A percentile compares a stretch with the other conserved stretches of the same genome.
These are phyloP conservation scores for Orbilia brochopaga DNA, from an alignment of 2,329 filamentous ascomycete species.

Conservation along the genomic window DNA sequence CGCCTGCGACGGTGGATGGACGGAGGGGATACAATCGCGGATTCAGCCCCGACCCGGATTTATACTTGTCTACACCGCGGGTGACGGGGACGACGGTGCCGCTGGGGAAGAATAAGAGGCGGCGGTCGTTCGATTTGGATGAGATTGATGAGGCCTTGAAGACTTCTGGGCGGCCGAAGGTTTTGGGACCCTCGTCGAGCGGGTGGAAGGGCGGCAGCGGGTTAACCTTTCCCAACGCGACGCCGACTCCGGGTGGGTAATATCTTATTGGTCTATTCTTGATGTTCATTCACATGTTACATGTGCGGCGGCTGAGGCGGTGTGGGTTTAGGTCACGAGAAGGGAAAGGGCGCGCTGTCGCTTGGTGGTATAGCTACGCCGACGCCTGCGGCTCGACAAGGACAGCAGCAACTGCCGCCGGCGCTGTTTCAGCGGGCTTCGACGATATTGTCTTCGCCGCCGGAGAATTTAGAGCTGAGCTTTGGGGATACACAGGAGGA, in stretches of 20 bases:
- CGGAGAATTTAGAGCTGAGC: slow-evolving; percentile 34
- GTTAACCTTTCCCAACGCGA: slow-evolving; percentile 22
- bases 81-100: neutral
- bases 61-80: slow-evolving; percentile 21
- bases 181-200: slow-evolving; percentile 36
- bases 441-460: slow-evolving; percentile 34
- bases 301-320: neutral
- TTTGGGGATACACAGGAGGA: slow-evolving; percentile 49
- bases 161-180: slow-evolving; percentile 28
- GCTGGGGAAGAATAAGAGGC: slow-evolving; percentile 18
- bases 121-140: slow-evolving; percentile 44
- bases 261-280: neutral
- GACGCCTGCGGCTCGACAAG: slow-evolving; percentile 17
- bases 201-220: slow-evolving; percentile 29
- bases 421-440: slow-evolving; percentile 19
- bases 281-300: too few species aligned
- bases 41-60: slow-evolving; percentile 42
- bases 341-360: slow-evolving; percentile 13
- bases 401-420: too few species aligned
- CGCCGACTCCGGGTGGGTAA: slow-evolving; percentile 12
- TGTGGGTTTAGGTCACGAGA: neutral
- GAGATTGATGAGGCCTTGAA: slow-evolving; percentile 47
- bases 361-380: slow-evolving; percentile 25
- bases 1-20: neutral
- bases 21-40: slow-evolving; percentile 16